Conservation (phyloP, 2,329 filamentous ascomycete species). For the Fusarium staphyleae region DNA sequence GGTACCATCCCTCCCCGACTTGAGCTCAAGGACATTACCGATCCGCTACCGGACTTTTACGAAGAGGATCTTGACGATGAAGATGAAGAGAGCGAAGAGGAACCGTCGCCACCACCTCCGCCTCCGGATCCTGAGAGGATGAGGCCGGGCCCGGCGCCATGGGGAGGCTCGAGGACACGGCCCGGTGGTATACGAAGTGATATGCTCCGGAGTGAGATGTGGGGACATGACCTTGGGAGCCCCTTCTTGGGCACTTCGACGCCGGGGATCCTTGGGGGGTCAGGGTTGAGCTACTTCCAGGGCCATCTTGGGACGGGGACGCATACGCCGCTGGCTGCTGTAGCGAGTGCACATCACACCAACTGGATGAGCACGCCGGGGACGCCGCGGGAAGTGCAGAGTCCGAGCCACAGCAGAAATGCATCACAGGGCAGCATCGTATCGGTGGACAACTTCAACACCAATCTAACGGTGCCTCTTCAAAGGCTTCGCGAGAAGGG, state of each 20-base stretch:
- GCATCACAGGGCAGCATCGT: constrained; percentile 56
- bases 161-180: constrained; percentile 36
- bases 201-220: constrained; percentile 45
- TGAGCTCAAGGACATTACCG: constrained; percentile 95
- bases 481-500: constrained; percentile 62
- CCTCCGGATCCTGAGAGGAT: constrained; percentile 31
- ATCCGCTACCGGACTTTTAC: constrained; percentile 96
- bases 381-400: constrained; percentile 24
- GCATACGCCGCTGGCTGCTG: constrained; percentile 79
- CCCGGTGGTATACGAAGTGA: constrained; percentile 41
- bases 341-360: constrained; percentile 68
- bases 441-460: constrained; percentile 52
- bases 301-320: constrained; percentile 78
- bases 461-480: constrained; percentile 50
- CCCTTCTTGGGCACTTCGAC: constrained; percentile 67
- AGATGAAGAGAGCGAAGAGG: constrained; percentile 50
- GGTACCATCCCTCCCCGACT: constrained; percentile 82
- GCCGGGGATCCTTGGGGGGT: constrained; percentile 72
- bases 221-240: constrained; percentile 56
- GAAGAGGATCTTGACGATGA: constrained; percentile 72
- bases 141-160: constrained; percentile 28
- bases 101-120: constrained; percentile 26
- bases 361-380: constrained; percentile 45
- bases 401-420: constrained; percentile 50
- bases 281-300: constrained; percentile 84